Percentiles rank a stretch among this genome's conserved stretches.
Conservation (phyloP, 495 filamentous ascomycete species). For the Rostrohypoxylon terebratum region DNA sequence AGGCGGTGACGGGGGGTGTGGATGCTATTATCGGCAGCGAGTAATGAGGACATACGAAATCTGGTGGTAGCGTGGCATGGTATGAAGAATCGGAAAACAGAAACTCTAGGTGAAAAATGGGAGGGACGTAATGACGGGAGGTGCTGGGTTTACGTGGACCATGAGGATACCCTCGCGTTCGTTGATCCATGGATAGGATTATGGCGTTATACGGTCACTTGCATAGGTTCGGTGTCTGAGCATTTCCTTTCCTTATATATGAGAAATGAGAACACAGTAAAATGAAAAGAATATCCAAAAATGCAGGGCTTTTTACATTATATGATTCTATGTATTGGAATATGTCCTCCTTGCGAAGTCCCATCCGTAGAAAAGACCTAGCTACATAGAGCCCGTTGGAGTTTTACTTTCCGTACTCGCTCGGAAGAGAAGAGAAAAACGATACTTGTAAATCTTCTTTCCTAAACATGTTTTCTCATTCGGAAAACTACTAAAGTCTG, state of each 20-base stretch:
- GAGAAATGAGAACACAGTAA: too few species aligned
- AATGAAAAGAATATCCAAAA: too few species aligned
- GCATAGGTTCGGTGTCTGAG: slow-evolving; percentile 15
- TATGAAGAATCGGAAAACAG: background rate
- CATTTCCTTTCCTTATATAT: background rate
- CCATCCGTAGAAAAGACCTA: too few species aligned
- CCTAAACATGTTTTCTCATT: too few species aligned
- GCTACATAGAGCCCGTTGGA: too few species aligned
- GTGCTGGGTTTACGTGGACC: background rate
- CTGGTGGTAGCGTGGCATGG: background rate
- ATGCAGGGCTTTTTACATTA: too few species aligned
- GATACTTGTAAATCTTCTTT: too few species aligned
- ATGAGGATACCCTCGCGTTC: slow-evolving; percentile 33
- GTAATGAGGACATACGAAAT: background rate
- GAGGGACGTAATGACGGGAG: background rate
- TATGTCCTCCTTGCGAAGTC: too few species aligned
- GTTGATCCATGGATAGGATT: background rate
- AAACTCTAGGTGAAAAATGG: background rate
- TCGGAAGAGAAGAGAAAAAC: too few species aligned
- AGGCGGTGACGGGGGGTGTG: slow-evolving; percentile 48
- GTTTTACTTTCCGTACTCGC: too few species aligned
- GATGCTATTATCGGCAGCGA: slow-evolving; percentile 49
- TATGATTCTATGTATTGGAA: too few species aligned
- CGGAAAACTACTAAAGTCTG: too few species aligned
- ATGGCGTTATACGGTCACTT: slow-evolving; percentile 14